Evolutionary conservation across 139 green algal species (phyloP).

Genomic region (Haematococcus lacustris): DNA sequence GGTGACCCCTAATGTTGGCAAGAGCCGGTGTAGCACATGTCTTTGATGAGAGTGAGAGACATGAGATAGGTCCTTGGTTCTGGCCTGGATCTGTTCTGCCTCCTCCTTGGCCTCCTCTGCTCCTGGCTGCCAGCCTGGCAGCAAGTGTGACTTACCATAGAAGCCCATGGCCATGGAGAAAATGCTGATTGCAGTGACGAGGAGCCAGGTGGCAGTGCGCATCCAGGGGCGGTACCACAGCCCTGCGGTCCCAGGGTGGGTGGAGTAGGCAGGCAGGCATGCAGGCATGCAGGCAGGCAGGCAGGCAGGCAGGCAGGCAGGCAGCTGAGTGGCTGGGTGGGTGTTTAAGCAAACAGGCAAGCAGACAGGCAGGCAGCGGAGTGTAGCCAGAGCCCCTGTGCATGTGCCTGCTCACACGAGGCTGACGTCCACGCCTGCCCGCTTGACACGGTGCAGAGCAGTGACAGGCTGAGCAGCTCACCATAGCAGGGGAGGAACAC

Average conservation of each 20-base stretch:
- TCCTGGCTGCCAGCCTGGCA: too few species aligned
- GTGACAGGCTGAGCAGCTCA: background rate
- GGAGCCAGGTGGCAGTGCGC: conserved; percentile 48
- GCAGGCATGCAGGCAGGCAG: background rate
- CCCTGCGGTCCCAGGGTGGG: too few species aligned
- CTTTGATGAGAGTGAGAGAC: too few species aligned
- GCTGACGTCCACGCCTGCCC: background rate
- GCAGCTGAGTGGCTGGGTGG: background rate
- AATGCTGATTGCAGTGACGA: conserved; percentile 66
- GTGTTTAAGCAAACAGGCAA: background rate
- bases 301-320: background rate
- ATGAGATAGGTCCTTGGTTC: too few species aligned
- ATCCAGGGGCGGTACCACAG: conserved; percentile 72
- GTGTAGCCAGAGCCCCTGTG: background rate
- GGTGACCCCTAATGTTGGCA: too few species aligned
- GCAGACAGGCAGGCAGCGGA: background rate
- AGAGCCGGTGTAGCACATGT: too few species aligned
- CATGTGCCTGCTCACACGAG: background rate
- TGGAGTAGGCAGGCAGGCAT: background rate
- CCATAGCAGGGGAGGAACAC: conserved; percentile 58
- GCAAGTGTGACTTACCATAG: too few species aligned
- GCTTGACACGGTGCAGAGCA: background rate
- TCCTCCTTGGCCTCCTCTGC: too few species aligned
- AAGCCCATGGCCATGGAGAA: conserved; percentile 59
- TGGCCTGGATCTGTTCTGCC: too few species aligned